A percentile compares a stretch with the other conserved stretches of the same genome.
These are phyloP conservation scores for Shiraia sp. DNA, from an alignment of 2,329 filamentous ascomycete species.

Conservation along the genomic window DNA sequence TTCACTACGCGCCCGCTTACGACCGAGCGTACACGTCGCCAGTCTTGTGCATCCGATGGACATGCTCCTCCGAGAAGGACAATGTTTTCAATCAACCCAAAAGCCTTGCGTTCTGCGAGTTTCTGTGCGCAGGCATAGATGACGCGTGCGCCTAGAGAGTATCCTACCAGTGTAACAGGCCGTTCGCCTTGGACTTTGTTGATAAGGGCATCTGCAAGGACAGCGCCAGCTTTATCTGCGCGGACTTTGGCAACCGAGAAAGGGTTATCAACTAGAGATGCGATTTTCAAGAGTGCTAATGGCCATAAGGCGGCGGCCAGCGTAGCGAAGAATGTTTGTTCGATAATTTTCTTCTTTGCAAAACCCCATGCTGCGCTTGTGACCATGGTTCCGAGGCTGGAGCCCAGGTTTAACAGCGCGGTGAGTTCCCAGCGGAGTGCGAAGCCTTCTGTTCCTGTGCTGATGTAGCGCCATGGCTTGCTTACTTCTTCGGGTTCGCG, in stretches of 20 bases:
- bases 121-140: conserved; percentile 81
- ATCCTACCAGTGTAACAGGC: conserved; percentile 78
- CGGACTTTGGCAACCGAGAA: conserved; percentile 77
- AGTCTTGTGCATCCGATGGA: conserved; percentile 71
- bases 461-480: conserved; percentile 77
- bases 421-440: conserved; percentile 82
- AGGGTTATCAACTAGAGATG: conserved; percentile 73
- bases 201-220: conserved; percentile 80
- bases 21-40: conserved; percentile 75
- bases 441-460: conserved; percentile 75
- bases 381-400: conserved; percentile 74
- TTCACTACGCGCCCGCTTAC: conserved; percentile 85
- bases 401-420: conserved; percentile 75
- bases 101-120: conserved; percentile 76
- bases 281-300: conserved; percentile 51
- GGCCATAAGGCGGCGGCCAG: conserved; percentile 55
- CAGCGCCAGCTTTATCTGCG: conserved; percentile 77
- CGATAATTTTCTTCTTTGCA: conserved; percentile 75
- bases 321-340: conserved; percentile 57
- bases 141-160: conserved; percentile 78
- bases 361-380: conserved; percentile 79
- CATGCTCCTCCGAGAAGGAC: conserved; percentile 82
- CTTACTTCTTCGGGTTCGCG: conserved; percentile 72
- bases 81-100: conserved; percentile 81
- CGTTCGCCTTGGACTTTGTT: conserved; percentile 82